phyloP scores from a whole-genome alignment of 2,329 filamentous ascomycete species.

The Tolypocladium tropicale region DNA sequence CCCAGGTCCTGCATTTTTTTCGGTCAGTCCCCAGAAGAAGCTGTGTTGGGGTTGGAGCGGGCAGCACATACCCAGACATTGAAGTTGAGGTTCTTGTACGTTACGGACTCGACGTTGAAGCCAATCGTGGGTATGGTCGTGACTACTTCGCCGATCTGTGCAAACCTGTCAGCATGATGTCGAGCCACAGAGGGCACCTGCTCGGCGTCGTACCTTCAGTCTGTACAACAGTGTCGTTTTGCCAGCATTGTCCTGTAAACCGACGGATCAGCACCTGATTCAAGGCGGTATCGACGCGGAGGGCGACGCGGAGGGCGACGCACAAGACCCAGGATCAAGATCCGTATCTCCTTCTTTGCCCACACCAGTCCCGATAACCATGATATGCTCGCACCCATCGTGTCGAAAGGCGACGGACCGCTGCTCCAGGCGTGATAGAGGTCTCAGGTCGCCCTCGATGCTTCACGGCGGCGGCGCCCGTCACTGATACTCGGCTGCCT shows the following conservation, averaged over 20 bases:
- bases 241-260: slow-evolving; percentile 79
- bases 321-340: slow-evolving; percentile 90
- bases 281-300: background rate
- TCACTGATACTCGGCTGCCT: background rate
- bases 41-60: background rate
- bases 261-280: slow-evolving; percentile 8
- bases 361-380: slow-evolving; percentile 67
- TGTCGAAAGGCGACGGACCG: slow-evolving; percentile 16
- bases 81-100: slow-evolving; percentile 96
- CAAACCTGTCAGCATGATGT: background rate
- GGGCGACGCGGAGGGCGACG: slow-evolving; percentile 15
- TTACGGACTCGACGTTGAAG: slow-evolving; percentile 98
- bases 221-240: slow-evolving; percentile 96
- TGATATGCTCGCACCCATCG: slow-evolving; percentile 55
- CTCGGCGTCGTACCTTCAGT: slow-evolving; percentile 57
- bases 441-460: background rate
- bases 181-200: background rate
- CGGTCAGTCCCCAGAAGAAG: background rate
- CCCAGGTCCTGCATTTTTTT: slow-evolving; percentile 64
- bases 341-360: slow-evolving; percentile 95
- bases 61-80: slow-evolving; percentile 77
- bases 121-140: slow-evolving; percentile 98
- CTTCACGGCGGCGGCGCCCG: background rate
- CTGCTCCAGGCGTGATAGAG: slow-evolving; percentile 1
- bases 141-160: slow-evolving; percentile 91